phyloP scores from a whole-genome alignment of 2,329 filamentous ascomycete species.

The Ascochyta pisi region DNA sequence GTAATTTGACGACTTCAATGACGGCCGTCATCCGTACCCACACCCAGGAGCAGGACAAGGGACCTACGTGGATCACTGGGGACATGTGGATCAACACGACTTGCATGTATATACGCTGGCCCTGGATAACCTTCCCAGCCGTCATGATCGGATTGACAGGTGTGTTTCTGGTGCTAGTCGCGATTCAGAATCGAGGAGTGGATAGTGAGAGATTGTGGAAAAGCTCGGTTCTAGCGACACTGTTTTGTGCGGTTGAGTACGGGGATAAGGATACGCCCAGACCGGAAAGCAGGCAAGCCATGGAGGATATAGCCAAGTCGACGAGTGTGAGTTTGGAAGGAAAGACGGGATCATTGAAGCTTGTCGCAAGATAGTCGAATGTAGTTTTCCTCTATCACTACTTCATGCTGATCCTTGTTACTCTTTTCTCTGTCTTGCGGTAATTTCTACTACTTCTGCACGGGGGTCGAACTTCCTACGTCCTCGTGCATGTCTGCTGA shows the following conservation, averaged over 20 bases:
- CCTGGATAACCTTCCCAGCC: neutral
- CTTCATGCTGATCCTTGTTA: too few relatives aligned
- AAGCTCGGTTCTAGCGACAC: conserved; percentile 1
- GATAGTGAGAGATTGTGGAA: neutral
- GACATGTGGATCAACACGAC: neutral
- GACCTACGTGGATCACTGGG: neutral
- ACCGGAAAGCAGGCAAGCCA: neutral
- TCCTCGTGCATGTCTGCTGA: too few relatives aligned
- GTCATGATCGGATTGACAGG: neutral
- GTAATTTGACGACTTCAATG: neutral
- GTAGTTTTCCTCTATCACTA: too few relatives aligned
- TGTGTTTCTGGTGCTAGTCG: neutral
- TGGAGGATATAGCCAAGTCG: neutral
- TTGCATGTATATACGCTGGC: neutral
- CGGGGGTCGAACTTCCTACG: too few relatives aligned
- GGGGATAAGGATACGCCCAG: neutral
- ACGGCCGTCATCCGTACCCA: neutral
- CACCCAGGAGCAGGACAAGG: neutral
- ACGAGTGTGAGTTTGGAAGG: neutral
- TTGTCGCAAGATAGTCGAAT: too few relatives aligned
- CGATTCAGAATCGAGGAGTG: neutral
- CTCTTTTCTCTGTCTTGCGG: too few relatives aligned
- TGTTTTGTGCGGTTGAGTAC: neutral
- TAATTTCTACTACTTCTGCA: too few relatives aligned
- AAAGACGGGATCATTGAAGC: too few relatives aligned